A percentile compares a stretch with the other conserved stretches of the same genome.
Evolutionary conservation across 208 protist genomes (phyloP).

Genomic region (Leishmania martiniquensis): DNA sequence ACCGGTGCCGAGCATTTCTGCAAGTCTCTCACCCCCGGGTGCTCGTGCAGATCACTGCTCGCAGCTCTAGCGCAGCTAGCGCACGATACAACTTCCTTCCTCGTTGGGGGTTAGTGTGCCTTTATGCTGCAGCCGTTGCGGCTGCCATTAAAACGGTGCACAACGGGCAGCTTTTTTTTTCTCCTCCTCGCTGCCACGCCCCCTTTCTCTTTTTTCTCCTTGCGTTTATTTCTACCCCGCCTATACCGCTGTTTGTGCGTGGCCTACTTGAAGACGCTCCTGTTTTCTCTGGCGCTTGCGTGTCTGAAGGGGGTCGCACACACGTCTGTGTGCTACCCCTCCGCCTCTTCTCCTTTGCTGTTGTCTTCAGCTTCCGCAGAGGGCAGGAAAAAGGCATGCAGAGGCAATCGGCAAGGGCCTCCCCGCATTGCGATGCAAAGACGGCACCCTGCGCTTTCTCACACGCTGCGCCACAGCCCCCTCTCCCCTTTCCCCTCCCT

Average conservation of each 20-base stretch:
- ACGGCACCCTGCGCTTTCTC: neutral
- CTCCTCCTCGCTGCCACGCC: too few relatives aligned
- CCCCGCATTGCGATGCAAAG: neutral
- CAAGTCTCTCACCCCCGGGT: neutral
- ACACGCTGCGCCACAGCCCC: neutral
- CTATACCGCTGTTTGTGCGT: neutral
- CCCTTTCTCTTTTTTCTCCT: neutral
- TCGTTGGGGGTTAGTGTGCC: neutral
- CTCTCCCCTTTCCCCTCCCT: neutral
- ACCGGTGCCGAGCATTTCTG: neutral
- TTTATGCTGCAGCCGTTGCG: neutral
- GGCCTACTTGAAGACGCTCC: neutral
- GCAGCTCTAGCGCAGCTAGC: neutral
- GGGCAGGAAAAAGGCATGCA: neutral
- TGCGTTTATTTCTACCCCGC: neutral
- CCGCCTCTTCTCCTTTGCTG: neutral
- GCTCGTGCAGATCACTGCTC: neutral
- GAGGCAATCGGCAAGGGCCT: neutral
- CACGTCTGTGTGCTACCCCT: neutral
- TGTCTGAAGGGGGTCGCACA: neutral
- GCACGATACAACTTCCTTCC: neutral
- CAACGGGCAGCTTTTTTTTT: neutral
- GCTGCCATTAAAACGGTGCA: neutral
- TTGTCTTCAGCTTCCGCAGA: too few relatives aligned
- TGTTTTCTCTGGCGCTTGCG: neutral